Evolutionary conservation across 75 land plant genomes (phyloP).

Genomic region (Pinus taeda): DNA sequence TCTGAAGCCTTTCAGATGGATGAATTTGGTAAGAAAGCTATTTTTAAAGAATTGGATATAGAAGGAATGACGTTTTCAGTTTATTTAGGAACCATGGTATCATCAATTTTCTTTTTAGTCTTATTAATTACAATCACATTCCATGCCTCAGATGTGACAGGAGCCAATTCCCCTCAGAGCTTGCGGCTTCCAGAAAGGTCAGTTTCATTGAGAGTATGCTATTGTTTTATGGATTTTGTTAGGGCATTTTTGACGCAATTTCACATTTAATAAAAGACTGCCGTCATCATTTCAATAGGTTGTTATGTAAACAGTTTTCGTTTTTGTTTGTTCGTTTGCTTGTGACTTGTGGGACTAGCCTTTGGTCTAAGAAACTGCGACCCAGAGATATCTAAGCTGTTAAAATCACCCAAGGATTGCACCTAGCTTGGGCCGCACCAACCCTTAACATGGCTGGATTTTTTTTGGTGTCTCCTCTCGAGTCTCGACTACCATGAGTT

Average conservation of each 20-base stretch:
- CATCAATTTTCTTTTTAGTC: not conserved
- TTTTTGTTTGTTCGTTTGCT: no score
- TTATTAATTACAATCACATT: constrained; percentile 12
- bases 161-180: constrained; percentile 44
- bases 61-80: not conserved
- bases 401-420: no score
- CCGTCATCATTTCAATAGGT: not conserved
- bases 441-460: no score
- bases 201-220: not conserved
- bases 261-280: not conserved
- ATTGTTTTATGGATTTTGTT: not conserved
- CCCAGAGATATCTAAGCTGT: no score
- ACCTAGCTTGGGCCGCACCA: no score
- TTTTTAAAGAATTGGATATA: not conserved
- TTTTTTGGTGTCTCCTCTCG: no score
- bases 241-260: not conserved
- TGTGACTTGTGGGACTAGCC: no score
- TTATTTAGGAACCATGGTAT: not conserved
- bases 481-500: no score
- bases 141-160: constrained; percentile 46
- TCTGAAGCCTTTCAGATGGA: constrained; percentile 67
- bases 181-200: constrained; percentile 92
- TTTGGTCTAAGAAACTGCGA: no score
- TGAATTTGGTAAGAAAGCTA: constrained; percentile 53
- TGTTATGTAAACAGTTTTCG: not conserved